Conservation (phyloP, 164 flowering plant genomes). For the Vitis rupestris region DNA sequence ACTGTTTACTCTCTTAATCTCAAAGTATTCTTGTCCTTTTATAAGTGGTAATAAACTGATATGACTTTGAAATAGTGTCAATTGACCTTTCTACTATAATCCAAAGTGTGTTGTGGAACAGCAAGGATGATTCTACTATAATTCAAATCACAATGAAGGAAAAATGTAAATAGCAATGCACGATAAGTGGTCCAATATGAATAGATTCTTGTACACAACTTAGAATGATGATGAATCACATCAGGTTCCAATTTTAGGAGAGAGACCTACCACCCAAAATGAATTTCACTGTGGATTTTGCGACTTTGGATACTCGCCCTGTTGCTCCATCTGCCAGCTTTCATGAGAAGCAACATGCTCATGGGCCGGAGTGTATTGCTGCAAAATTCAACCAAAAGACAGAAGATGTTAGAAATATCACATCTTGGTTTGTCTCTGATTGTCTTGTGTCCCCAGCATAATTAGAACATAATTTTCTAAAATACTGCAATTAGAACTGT, state of each 20-base stretch:
- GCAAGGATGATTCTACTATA: slow-evolving; percentile 4
- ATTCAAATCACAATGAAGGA: slow-evolving; percentile 11
- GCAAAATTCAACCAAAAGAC: slow-evolving; percentile 21
- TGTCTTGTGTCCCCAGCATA: no score
- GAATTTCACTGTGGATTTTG: slow-evolving; percentile 28
- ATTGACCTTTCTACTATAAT: slow-evolving; percentile 1
- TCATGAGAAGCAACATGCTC: slow-evolving; percentile 71
- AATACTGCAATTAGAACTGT: no score
- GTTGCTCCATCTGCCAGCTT: slow-evolving; percentile 75
- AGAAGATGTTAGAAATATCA: no score
- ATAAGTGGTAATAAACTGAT: slow-evolving; percentile 8
- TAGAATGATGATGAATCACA: slow-evolving; percentile 23
- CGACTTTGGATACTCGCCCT: slow-evolving; percentile 42
- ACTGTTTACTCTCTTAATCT: not conserved
- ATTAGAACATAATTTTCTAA: no score
- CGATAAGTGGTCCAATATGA: slow-evolving; percentile 22
- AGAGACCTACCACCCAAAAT: slow-evolving; percentile 16
- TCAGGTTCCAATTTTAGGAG: slow-evolving; percentile 8
- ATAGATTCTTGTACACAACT: slow-evolving; percentile 20
- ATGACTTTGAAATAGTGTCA: slow-evolving; percentile 8
- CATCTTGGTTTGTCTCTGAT: no score
- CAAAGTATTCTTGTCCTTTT: not conserved
- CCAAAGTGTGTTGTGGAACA: slow-evolving; percentile 13
- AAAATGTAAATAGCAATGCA: slow-evolving; percentile 14
- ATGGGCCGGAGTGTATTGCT: slow-evolving; percentile 72